Base-by-base conservation (phyloP, 305 asterid species). In the Solanum aculeatissimum region DNA sequence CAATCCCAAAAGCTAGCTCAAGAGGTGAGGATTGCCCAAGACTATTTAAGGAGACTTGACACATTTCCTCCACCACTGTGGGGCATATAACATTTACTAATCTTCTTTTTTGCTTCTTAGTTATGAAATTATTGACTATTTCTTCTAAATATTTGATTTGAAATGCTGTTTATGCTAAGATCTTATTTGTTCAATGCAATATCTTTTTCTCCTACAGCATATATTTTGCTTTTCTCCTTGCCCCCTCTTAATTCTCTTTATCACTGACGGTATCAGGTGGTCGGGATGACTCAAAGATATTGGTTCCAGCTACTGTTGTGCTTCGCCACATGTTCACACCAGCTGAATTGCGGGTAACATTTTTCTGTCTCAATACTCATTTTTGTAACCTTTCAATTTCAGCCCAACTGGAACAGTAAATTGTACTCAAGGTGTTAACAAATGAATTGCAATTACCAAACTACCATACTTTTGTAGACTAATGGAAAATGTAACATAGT, bases 291-390 rank as follows among this genome's bases (percentile, higher is more conserved):
- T 84, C 94, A 45, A 96, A 93, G 91, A 86, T 96, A 86, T 85
- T 90, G 66, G 91, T 94, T 84, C 98, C 98, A 82, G 95, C 99
- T 79, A 91, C 98, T 83, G 95, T 96, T 82, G 53, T 94, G 83
- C 97, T 96, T 80, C 97, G 97, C 32, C 86, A 93, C 90, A 94
- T 96, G 99, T 96, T 96, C 90, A 89, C 95, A 78, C 95, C 99
- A 38, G 92, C 97, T 83, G 98, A 94, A 87, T 81, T 96, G 88
- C 91, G 97, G 98, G 98, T 96, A 94, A 84, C 74, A 19, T 83
- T 84, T 78, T 9, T 53, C 32, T 66, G 60, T 40, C 38, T 35
- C 53, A 47, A 35, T 51, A 45, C 43, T 78, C 32, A 9, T 29
- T 53, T 32, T 53, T 29, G 19, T 78, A 53, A 53, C 63, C 23